Conservation (phyloP, 495 filamentous ascomycete species). For the Aspergillus cavernicola region DNA sequence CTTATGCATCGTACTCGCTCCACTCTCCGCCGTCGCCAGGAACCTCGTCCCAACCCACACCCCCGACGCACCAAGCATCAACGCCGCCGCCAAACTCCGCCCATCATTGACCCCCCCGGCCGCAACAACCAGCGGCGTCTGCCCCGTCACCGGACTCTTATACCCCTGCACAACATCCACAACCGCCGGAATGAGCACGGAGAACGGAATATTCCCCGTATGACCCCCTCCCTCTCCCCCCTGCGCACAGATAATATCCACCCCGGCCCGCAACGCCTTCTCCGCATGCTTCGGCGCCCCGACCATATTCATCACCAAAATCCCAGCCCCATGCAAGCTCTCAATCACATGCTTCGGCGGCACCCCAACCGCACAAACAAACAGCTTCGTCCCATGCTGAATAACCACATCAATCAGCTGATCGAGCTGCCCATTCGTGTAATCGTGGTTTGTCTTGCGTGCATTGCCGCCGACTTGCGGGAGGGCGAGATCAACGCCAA, state of each 20-base stretch:
- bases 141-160: conserved; percentile 48
- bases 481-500: conserved; percentile 84
- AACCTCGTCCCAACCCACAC: conserved; percentile 88
- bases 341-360: conserved; percentile 67
- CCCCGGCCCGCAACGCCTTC: conserved; percentile 75
- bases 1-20: conserved; percentile 75
- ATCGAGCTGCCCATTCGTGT: conserved; percentile 78
- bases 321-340: conserved; percentile 66
- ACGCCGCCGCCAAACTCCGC: conserved; percentile 60
- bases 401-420: conserved; percentile 79
- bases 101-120: conserved; percentile 75
- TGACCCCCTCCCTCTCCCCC: conserved; percentile 78
- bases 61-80: conserved; percentile 71
- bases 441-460: conserved; percentile 87
- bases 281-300: conserved; percentile 81
- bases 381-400: conserved; percentile 69
- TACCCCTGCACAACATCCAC: conserved; percentile 68
- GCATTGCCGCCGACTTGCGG: conserved; percentile 78
- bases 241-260: conserved; percentile 82
- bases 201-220: conserved; percentile 71
- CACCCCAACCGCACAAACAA: conserved; percentile 80
- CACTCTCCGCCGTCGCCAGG: conserved; percentile 73
- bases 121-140: conserved; percentile 65
- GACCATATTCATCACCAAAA: conserved; percentile 95
- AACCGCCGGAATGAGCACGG: conserved; percentile 68